Evolutionary conservation across 2,329 filamentous ascomycete genomes (phyloP), one percentile per base, ranked within the genome.

Genomic region (Zymoseptoria crescenta): DNA sequence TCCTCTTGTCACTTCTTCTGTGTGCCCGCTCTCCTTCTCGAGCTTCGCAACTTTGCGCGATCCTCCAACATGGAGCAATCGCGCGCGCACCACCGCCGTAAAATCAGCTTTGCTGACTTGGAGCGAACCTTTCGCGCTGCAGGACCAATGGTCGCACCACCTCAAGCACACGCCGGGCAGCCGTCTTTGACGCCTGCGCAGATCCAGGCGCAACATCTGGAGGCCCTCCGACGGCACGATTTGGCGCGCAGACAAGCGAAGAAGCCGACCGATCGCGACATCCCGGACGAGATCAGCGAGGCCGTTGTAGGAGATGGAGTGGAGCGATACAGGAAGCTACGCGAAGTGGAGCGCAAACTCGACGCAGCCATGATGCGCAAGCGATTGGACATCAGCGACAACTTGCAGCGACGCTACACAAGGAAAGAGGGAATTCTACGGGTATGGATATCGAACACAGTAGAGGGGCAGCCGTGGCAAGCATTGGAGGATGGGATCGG

Each of bases 331-430:
- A 87, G 86, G 70, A 85, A 88, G 59, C 77, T 99, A 71, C 85
- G 91, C 70, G 91, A 96, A 65, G 80, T 95, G 59, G 94, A 99
- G 80, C 86, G 90, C 70, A 84, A 87, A 56, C 80, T 99, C 58
- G 94, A 99, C 77, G 89, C 93, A 49, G 89, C 90, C 19, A 95
- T 96, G 81, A 92, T 94, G 74, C 87, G 93, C 70, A 99, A 99
- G 79, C 83, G 92, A 62, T 78, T 99, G 62, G 94, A 99, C 72
- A 87, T 96, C 63, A 84, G 90, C 63, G 93, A 97, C 72, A 87
- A 86, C 62, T 80, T 85, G 61, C 94, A 89, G 83, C 84, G 89
- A 65, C 58, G 68, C 29, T 72, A 71, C 59, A 66, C 67, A 30
- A 60, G 68, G 45, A 59, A 69, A 13, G 88, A 87, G 74, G 89